Evolutionary conservation across 2,329 filamentous ascomycete species (phyloP).

Genomic region (Talaromyces sp.): DNA sequence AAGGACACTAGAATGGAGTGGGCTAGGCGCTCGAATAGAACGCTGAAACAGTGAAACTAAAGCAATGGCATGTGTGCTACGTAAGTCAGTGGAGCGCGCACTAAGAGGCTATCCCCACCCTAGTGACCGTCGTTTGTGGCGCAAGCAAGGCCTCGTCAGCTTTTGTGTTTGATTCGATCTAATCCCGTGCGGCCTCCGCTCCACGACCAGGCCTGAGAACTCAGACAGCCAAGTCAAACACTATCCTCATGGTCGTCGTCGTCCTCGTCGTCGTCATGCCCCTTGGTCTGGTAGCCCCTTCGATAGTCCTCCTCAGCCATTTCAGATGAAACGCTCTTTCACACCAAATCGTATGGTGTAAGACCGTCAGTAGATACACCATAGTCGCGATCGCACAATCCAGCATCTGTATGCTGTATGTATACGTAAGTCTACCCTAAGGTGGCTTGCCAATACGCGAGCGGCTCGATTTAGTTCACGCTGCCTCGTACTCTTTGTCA

Average conservation of each 20-base stretch:
- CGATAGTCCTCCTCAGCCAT: not conserved
- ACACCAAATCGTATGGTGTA: not conserved
- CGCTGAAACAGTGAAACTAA: not conserved
- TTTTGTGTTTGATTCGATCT: not conserved
- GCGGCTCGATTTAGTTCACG: not conserved
- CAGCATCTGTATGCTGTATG: not conserved
- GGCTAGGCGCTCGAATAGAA: not conserved
- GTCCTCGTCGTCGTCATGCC: not conserved
- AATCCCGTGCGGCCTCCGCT: not conserved
- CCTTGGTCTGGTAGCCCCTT: not conserved
- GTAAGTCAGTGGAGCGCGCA: not conserved
- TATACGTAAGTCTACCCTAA: slow-evolving; percentile 13
- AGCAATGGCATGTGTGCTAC: not conserved
- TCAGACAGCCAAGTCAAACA: not conserved
- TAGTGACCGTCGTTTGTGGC: not conserved
- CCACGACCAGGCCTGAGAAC: not conserved
- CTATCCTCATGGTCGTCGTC: not conserved
- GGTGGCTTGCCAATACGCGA: slow-evolving; percentile 10
- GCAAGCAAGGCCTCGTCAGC: slow-evolving; percentile 15
- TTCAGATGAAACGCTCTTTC: not conserved
- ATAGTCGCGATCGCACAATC: not conserved
- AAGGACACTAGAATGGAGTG: not conserved
- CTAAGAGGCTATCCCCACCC: not conserved
- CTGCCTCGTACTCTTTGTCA: not conserved
- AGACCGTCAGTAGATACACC: not conserved